Evolutionary conservation across 1,139 yeast genomes (phyloP), one percentile per base, ranked within the genome.

Genomic region (Kurtzmaniella quercitrusa): DNA sequence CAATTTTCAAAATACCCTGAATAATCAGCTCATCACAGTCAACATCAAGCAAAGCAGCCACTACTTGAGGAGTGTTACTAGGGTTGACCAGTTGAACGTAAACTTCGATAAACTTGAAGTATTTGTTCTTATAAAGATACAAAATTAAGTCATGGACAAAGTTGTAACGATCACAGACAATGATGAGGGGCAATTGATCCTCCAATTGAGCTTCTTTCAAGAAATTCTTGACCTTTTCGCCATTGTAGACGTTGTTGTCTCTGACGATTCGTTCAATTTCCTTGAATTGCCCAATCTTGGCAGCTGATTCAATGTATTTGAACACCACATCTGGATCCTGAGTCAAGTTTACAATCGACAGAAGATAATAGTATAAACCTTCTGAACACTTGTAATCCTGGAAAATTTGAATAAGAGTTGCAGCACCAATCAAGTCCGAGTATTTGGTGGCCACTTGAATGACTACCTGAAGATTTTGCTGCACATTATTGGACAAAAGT

Each of bases 71-170:
- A 23, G 98, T 89, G 62, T 88, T 87, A 3, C 93, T 73, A 41
- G 98, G 96, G 66, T 93, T 94, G 43, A 93, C 98, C 60, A 90
- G 94, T 71, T 93, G 98, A 45, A 94, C 98, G 58, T 93, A 93
- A 42, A 93, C 96, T 68, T 93, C 98, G 66, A 93, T 93, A 56
- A 91, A 93, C 66, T 93, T 89, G 80, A 90, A 87, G 68, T 82
- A 91, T 66, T 91, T 93, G 67, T 91, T 87, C 72, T 93, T 93
- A 82, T 93, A 93, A 63, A 93, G 77, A 69, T 87, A 93, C 60
- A 93, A 77, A 46, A 93, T 84, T 71, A 93, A 79, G 65, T 93
- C 99, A 63, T 93, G 98, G 46, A 93, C 91, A 64, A 82, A 93
- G 65, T 85, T 77, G 69, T 77, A 89, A 60, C 97, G 81, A 71